Conservation (phyloP, 2,329 filamentous ascomycete genomes). For the Trichoderma semiorbis region DNA sequence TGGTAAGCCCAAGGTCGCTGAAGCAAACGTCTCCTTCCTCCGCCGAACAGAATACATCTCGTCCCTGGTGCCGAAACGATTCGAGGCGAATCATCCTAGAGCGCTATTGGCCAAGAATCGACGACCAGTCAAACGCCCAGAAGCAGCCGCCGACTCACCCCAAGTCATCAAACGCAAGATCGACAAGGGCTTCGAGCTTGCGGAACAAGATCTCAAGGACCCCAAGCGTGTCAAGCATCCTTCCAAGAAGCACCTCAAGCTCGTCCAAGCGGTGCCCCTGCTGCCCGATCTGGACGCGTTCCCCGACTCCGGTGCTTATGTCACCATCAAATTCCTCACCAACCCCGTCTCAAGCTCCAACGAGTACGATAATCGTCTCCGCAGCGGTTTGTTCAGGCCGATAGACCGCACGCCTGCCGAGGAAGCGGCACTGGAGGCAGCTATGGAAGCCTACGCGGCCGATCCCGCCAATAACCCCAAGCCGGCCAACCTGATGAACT, state of each 20-base stretch:
- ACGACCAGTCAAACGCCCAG: constrained; percentile 48
- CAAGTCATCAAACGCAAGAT: constrained; percentile 67
- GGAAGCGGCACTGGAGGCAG: constrained; percentile 48
- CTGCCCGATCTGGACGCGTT: constrained; percentile 66
- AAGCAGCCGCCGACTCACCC: constrained; percentile 58
- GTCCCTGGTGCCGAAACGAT: constrained; percentile 51
- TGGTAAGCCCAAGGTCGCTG: constrained; percentile 74
- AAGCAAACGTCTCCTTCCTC: constrained; percentile 84
- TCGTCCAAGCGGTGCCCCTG: constrained; percentile 59
- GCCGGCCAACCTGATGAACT: constrained; percentile 59
- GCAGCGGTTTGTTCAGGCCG: constrained; percentile 59
- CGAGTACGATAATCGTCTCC: constrained; percentile 58
- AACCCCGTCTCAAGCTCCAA: constrained; percentile 54
- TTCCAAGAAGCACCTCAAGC: constrained; percentile 53
- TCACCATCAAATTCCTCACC: constrained; percentile 65
- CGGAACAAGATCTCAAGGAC: constrained; percentile 53
- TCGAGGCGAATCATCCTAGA: constrained; percentile 43
- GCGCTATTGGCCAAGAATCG: constrained; percentile 34
- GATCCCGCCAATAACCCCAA: constrained; percentile 55
- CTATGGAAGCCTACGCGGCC: constrained; percentile 51
- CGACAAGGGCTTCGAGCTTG: constrained; percentile 56
- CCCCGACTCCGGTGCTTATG: constrained; percentile 66
- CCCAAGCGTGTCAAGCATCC: constrained; percentile 55
- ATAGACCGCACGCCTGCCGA: constrained; percentile 54
- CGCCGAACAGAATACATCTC: constrained; percentile 95